Base-by-base conservation (phyloP, 1,139 yeast species). In the Nadsonia commutata region DNA sequence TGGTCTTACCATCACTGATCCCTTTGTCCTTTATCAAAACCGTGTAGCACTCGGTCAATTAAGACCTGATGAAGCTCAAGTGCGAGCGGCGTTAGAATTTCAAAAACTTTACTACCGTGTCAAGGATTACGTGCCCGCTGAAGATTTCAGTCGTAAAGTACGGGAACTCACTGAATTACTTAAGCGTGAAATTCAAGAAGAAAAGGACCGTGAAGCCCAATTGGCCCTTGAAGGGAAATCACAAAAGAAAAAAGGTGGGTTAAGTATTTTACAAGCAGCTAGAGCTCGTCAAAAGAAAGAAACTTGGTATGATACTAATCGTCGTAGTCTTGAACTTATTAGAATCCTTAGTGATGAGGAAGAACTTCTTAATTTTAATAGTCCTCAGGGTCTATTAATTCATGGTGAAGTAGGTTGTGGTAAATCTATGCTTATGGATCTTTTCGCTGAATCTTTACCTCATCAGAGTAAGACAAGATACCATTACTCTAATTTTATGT, bases 331-430 rank as follows among this genome's bases (percentile, higher is more conserved):
- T 8, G 64, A 67, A 31, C 47, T 80, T 42, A 65, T 79, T 13
- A 61, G 59, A 46, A 67, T 67, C n/a, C 57, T 80, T 22, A 68
- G 75, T 1, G 81, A 77, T 53, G 83, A 78, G 52, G 85, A 80
- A 47, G 82, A 77, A 50, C 56, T 78, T 39, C 54, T 60, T n/a
- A 68, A 71, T 45, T 67, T 76, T 48, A 64, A 71, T 1, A 66
- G 80, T 0, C 86, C 86, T 0, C 78, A 72, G 46, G 86, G 88
- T 0, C 59, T 80, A 3, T 55, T 80, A 41, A 59, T 80, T 5
- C 78, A 79, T 54, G 88, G 88, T 2, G 85, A 77, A 49, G 86
- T 80, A 48, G 86, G 86, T 0, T 76, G 82, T 54, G 88, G 88
- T 2, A 80, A 80, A 53, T 76, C 84, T 1, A 74, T 80, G 80